Conservation (phyloP, 2,329 filamentous ascomycete genomes). For the Plectosphaerella cucumerina region DNA sequence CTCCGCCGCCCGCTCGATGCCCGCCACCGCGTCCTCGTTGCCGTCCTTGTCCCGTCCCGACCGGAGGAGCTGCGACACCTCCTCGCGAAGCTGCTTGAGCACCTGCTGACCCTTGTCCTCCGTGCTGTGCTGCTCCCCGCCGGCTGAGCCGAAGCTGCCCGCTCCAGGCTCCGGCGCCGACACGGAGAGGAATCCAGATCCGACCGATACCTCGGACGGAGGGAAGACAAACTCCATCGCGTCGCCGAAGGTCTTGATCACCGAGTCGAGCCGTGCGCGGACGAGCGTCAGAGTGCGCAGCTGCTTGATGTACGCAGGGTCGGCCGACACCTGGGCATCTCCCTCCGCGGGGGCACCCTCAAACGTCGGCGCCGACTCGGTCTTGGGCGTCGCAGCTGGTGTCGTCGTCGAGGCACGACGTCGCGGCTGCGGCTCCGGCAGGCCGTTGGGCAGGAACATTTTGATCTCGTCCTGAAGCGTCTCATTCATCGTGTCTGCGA, state of each 20-base stretch:
- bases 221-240: constrained; percentile 95
- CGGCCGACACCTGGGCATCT: constrained; percentile 22
- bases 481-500: constrained; percentile 74
- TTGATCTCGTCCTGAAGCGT: constrained; percentile 66
- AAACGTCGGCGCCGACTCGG: constrained; percentile 1
- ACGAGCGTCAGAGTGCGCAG: constrained; percentile 81
- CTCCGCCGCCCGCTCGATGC: constrained; percentile 68
- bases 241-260: constrained; percentile 88
- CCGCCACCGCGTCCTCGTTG: constrained; percentile 53
- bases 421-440: constrained; percentile 24
- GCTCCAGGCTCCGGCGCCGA: constrained; percentile 74
- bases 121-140: constrained; percentile 56
- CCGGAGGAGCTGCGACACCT: constrained; percentile 65
- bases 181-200: constrained; percentile 84
- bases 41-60: not conserved
- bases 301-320: constrained; percentile 69
- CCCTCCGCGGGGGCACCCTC: constrained; percentile 1
- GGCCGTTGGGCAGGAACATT: constrained; percentile 61
- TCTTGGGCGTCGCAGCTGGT: constrained; percentile 10
- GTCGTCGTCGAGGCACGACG: constrained; percentile 5
- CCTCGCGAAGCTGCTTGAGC: constrained; percentile 63
- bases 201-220: constrained; percentile 78
- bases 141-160: constrained; percentile 10
- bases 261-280: constrained; percentile 76
- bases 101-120: constrained; percentile 86